A percentile compares a stretch with the other conserved stretches of the same genome.
Evolutionary conservation across 208 protist genomes (phyloP).

Genomic region (Lotmaria passim): DNA sequence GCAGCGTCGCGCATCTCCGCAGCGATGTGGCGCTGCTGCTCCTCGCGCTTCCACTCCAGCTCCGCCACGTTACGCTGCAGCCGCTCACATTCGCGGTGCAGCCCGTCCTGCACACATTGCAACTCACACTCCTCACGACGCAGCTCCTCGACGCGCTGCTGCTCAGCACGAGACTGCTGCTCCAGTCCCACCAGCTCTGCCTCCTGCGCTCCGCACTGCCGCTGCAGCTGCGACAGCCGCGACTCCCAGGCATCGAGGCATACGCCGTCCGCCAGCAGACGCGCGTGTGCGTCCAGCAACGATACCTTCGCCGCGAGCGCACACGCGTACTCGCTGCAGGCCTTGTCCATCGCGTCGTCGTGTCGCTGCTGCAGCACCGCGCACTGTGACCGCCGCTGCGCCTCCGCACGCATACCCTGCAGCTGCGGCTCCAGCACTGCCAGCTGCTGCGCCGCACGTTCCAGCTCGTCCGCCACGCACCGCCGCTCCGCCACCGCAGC

Average conservation of each 20-base stretch:
- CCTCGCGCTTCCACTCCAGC: neutral
- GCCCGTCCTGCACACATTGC: neutral
- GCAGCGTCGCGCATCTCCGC: neutral
- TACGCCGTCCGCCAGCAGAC: neutral
- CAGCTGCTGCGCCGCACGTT: neutral
- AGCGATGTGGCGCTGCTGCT: constrained; percentile 1
- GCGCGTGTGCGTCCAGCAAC: neutral
- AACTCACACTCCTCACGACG: neutral
- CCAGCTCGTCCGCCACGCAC: constrained; percentile 1
- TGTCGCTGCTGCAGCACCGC: neutral
- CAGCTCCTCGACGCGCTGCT: neutral
- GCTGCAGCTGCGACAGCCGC: constrained; percentile 4
- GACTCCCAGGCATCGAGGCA: neutral
- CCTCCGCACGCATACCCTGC: neutral
- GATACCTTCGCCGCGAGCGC: constrained; percentile 7
- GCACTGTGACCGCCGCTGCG: neutral
- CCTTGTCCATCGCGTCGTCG: neutral
- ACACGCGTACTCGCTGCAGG: constrained; percentile 10
- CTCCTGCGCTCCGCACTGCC: neutral
- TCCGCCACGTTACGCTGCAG: neutral
- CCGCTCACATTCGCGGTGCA: neutral
- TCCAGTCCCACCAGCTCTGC: neutral
- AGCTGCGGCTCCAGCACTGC: constrained; percentile 1
- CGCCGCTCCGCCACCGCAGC: neutral
- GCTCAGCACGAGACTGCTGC: neutral